Percentiles rank a stretch among this genome's conserved stretches.
These are phyloP conservation scores for Angomonas ambiguus DNA, from an alignment of 208 protist genomes.

Conservation along the genomic window DNA sequence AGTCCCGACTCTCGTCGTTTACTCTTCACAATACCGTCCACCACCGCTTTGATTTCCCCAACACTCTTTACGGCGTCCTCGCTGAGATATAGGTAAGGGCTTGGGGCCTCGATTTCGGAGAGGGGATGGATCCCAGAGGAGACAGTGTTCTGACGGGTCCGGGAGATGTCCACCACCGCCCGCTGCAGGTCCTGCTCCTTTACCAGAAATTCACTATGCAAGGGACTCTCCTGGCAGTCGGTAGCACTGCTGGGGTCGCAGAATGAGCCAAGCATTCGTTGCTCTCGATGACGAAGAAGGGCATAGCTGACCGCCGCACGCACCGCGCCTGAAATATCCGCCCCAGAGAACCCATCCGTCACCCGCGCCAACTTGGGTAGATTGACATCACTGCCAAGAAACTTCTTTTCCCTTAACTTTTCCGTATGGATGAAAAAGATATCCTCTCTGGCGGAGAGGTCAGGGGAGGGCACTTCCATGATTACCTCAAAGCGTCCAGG, in stretches of 20 bases:
- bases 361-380: conserved; percentile 86
- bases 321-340: conserved; percentile 90
- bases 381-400: conserved; percentile 86
- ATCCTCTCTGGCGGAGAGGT: conserved; percentile 69
- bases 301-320: conserved; percentile 80
- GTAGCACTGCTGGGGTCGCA: not conserved
- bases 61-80: conserved; percentile 58
- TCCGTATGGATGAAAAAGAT: conserved; percentile 92
- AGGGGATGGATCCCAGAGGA: not conserved
- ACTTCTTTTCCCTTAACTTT: conserved; percentile 77
- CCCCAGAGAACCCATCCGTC: conserved; percentile 97
- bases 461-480: conserved; percentile 85
- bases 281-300: conserved; percentile 54
- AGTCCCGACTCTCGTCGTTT: conserved; percentile 26
- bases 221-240: not conserved
- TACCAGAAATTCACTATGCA: conserved; percentile 9
- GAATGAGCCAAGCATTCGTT: not conserved
- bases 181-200: not conserved
- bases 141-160: not conserved
- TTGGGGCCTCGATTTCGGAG: not conserved
- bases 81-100: conserved; percentile 17
- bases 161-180: conserved; percentile 7
- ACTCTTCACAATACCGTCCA: conserved; percentile 27
- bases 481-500: conserved; percentile 93
- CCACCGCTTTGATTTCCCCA: conserved; percentile 16